These are phyloP conservation scores for Paraphoma sp. DNA, from an alignment of 2,329 filamentous ascomycete species.

Conservation along the genomic window DNA sequence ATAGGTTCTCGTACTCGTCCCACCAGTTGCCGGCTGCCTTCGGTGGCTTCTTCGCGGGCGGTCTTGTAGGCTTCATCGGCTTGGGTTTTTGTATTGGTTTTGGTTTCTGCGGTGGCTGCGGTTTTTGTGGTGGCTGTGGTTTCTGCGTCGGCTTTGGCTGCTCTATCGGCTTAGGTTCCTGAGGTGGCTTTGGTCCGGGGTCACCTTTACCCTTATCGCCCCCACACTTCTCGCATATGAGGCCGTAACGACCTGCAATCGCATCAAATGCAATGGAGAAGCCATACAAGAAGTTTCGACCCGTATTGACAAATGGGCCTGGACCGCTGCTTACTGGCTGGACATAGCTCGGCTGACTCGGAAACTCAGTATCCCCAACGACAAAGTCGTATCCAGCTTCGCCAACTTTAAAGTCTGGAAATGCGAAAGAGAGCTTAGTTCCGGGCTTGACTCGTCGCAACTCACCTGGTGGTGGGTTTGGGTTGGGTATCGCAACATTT, in stretches of 20 bases:
- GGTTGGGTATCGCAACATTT: conserved; percentile 1
- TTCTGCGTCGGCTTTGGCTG: too few species aligned
- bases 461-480: not conserved
- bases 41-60: too few species aligned
- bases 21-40: too few species aligned
- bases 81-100: too few species aligned
- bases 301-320: conserved; percentile 10
- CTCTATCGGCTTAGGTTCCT: too few species aligned
- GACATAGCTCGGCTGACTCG: conserved; percentile 10
- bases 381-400: conserved; percentile 12
- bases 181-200: too few species aligned
- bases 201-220: not conserved
- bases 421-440: conserved; percentile 10
- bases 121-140: too few species aligned
- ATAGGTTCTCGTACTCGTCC: too few species aligned
- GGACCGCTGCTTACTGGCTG: not conserved
- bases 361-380: conserved; percentile 9
- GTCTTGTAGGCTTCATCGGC: too few species aligned
- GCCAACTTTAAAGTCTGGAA: conserved; percentile 2
- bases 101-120: too few species aligned
- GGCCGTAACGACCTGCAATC: conserved; percentile 9
- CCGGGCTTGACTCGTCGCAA: conserved; percentile 3
- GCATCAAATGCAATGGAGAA: conserved; percentile 17
- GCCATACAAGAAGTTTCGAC: conserved; percentile 12
- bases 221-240: conserved; percentile 21